Base-by-base conservation (phyloP, 2,329 filamentous ascomycete species). In the Lecanicillium sp. region DNA sequence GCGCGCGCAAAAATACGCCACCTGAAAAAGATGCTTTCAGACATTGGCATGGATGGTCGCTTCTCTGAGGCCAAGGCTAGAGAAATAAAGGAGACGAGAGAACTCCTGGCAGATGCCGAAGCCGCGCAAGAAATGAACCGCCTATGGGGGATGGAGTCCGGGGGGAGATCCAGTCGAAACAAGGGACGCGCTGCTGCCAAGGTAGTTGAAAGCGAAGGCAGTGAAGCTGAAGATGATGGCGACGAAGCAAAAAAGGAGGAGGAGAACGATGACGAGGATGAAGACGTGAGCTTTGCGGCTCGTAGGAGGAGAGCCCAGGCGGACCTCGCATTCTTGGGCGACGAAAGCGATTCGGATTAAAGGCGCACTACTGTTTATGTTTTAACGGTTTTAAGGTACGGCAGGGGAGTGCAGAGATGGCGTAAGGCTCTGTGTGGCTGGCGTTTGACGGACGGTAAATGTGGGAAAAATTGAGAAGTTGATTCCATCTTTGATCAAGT, bases 11-110 rank as follows among this genome's bases (percentile, higher is more conserved):
- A 95, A 67, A 85, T 95, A 45, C 71, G 71, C 37, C 86, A 95
- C 55, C 70, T 98, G 7, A 85, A 78, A 55, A 65, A 65, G 9
- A 83, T 94, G 80, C 71, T 98, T 18, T 71, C 71, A 25, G 87
- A 94, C 20, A 70, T 79, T 4, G 92, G 90, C 25, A 95, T 96
- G 85, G 80, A 79, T 2, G 90, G 89, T 0, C 78, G 90, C 13
- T 95, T 87, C 60, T 94, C 86, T 1, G 75, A 84, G 51, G 80
- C 87, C 30, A 90, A 84, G 52, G 90, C 90, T 1, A 78, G 73
- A 17, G 80, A 86, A 59, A 95, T 96, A 56, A 92, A 87, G 56
- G 90, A 95, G 62, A 71, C 75, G 52, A 73, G 90, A 38, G 90
- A 98, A 61, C 70, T 98, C 27, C 72, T 78, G 51, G 85, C 81